phyloP scores from a whole-genome alignment of 768 basidiomycete genomes.

The Tylopilus plumbeoviolaceoides region DNA sequence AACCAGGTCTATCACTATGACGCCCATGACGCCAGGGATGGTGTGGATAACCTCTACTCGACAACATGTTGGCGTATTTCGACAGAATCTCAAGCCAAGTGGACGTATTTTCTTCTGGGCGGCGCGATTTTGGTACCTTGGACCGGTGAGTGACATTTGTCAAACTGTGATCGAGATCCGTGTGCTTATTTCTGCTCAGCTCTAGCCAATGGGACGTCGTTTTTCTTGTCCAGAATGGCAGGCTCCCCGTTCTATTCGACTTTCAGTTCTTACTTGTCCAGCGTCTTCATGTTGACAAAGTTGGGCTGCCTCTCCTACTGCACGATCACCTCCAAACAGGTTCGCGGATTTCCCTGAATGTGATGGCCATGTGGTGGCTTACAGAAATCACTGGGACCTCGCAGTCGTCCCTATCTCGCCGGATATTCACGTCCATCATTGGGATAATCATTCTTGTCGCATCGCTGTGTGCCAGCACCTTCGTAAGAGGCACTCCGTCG shows the following conservation, averaged over 20 bases:
- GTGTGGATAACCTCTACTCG: not conserved
- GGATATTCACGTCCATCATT: too few species aligned
- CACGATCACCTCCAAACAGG: slow-evolving; percentile 1
- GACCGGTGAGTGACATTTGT: not conserved
- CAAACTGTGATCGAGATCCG: not conserved
- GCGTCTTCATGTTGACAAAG: not conserved
- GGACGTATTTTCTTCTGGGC: slow-evolving; percentile 2
- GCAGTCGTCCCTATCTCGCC: too few species aligned
- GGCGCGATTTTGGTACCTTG: not conserved
- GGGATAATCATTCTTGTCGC: not conserved
- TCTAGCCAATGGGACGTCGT: not conserved
- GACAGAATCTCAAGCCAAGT: not conserved
- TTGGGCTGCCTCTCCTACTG: not conserved
- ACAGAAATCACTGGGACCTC: too few species aligned
- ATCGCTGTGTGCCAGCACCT: not conserved
- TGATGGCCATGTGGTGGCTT: too few species aligned
- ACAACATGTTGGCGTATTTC: not conserved
- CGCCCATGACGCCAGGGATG: not conserved
- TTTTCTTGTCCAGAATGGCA: slow-evolving; percentile 3
- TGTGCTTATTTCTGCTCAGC: not conserved
- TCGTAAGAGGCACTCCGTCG: not conserved
- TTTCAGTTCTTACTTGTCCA: not conserved
- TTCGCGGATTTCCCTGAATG: not conserved
- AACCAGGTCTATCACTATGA: not conserved
- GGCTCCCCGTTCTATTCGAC: not conserved